A percentile compares a stretch with the other conserved stretches of the same genome.
Conservation (phyloP, 495 filamentous ascomycete species). For the Neurospora sp. region DNA sequence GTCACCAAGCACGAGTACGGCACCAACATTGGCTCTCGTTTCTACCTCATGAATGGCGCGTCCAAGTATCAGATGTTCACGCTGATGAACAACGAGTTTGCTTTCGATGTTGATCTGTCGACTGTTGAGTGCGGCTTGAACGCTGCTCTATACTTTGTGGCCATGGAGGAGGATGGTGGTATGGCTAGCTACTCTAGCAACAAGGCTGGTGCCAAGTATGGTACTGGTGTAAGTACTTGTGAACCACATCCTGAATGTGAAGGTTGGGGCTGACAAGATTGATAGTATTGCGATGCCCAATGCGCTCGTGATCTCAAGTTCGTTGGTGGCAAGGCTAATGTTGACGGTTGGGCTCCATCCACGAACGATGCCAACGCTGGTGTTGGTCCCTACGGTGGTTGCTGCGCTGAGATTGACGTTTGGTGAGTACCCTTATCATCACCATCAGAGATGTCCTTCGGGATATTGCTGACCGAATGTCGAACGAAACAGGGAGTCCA, state of each 20-base stretch:
- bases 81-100: slow-evolving; percentile 47
- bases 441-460: too few species aligned
- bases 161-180: slow-evolving; percentile 49
- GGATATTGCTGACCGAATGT: neutral
- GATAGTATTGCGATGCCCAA: slow-evolving; percentile 46
- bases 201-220: slow-evolving; percentile 52
- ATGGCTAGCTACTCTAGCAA: slow-evolving; percentile 38
- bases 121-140: slow-evolving; percentile 44
- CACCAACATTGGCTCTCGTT: slow-evolving; percentile 44
- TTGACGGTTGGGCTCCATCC: slow-evolving; percentile 35
- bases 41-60: slow-evolving; percentile 46
- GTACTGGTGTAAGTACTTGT: slow-evolving; percentile 31
- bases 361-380: slow-evolving; percentile 47
- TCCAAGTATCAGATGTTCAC: slow-evolving; percentile 50
- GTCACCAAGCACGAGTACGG: slow-evolving; percentile 45
- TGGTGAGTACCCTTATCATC: slow-evolving; percentile 15
- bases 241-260: neutral
- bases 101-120: slow-evolving; percentile 50
- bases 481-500: slow-evolving; percentile 42
- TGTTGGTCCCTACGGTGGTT: slow-evolving; percentile 37
- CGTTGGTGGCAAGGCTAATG: slow-evolving; percentile 45
- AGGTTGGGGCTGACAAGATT: neutral
- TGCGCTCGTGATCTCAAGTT: slow-evolving; percentile 47
- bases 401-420: slow-evolving; percentile 69
- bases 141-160: slow-evolving; percentile 48